Evolutionary conservation across 2,329 filamentous ascomycete species (phyloP).

Genomic region (Helminthosporium solani): DNA sequence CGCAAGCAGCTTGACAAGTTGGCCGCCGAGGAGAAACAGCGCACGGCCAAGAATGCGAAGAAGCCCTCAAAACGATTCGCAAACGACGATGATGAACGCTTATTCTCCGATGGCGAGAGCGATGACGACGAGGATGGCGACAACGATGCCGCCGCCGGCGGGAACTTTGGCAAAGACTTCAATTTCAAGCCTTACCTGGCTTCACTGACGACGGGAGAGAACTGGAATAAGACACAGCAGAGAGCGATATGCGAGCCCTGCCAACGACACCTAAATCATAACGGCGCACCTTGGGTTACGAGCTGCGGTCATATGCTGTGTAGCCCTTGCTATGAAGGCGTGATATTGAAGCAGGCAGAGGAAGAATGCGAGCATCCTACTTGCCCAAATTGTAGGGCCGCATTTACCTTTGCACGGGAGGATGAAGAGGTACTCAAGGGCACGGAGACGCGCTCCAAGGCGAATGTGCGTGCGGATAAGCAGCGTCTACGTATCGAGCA

Average conservation of each 20-base stretch:
- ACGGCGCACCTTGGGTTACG: conserved; percentile 43
- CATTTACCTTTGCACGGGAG: conserved; percentile 9
- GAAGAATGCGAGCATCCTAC: conserved; percentile 1
- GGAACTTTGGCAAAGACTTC: conserved; percentile 42
- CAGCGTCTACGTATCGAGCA: conserved; percentile 10
- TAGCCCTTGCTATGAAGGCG: conserved; percentile 46
- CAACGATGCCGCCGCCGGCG: conserved; percentile 13
- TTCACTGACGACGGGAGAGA: conserved; percentile 33
- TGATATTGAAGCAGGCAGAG: conserved; percentile 32
- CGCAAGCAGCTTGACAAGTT: conserved; percentile 33
- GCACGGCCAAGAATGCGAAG: conserved; percentile 7
- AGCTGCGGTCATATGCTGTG: conserved; percentile 61
- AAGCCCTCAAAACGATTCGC: not conserved
- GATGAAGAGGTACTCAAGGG: conserved; percentile 11
- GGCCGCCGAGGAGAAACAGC: conserved; percentile 17
- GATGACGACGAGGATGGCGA: conserved; percentile 8
- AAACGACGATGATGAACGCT: conserved; percentile 2
- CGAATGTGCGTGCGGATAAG: conserved; percentile 10
- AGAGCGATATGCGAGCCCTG: conserved; percentile 49
- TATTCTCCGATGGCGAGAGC: no score
- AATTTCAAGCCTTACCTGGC: conserved; percentile 47
- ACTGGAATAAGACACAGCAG: conserved; percentile 46
- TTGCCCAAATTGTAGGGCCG: conserved; percentile 40
- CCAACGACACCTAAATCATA: conserved; percentile 36
- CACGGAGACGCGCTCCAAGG: conserved; percentile 22